Percentiles rank a stretch among this genome's conserved stretches.
Evolutionary conservation across 1,284 basidiomycete genomes (phyloP).

Genomic region (Sanghuangporus sanghuang): DNA sequence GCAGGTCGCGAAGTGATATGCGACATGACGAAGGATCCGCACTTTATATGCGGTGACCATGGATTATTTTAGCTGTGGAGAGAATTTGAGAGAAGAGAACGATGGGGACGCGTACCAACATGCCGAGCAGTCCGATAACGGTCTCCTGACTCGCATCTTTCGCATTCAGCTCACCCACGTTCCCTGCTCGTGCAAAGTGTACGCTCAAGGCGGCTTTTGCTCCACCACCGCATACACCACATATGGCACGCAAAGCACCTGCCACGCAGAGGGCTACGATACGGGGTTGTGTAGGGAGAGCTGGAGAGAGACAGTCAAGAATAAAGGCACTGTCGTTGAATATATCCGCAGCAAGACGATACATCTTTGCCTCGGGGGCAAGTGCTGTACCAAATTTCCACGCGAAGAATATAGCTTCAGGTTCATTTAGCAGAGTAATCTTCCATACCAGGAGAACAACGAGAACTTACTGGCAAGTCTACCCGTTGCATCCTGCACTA

Average conservation of each 20-base stretch:
- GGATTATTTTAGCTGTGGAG: background rate
- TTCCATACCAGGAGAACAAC: background rate
- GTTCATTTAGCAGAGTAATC: background rate
- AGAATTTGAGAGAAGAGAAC: background rate
- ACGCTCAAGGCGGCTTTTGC: constrained; percentile 65
- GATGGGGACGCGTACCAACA: constrained; percentile 44
- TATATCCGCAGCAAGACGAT: constrained; percentile 64
- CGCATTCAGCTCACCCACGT: constrained; percentile 64
- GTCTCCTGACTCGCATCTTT: constrained; percentile 71
- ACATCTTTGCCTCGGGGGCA: constrained; percentile 64
- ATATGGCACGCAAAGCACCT: constrained; percentile 51
- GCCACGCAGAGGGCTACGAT: constrained; percentile 49
- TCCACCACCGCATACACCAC: constrained; percentile 55
- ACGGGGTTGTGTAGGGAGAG: constrained; percentile 41
- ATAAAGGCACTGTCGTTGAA: constrained; percentile 57
- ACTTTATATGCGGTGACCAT: background rate
- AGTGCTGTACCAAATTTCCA: constrained; percentile 59
- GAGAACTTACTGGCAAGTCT: constrained; percentile 51
- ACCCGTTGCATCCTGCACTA: constrained; percentile 58
- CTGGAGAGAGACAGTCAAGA: constrained; percentile 54
- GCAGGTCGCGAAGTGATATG: constrained; percentile 41
- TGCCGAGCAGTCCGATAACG: constrained; percentile 56
- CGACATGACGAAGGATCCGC: constrained; percentile 53
- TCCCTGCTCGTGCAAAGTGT: constrained; percentile 60
- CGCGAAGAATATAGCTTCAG: constrained; percentile 53